Conservation (phyloP, 805 yeast genomes). For the Nakazawaea ambrosiae region DNA sequence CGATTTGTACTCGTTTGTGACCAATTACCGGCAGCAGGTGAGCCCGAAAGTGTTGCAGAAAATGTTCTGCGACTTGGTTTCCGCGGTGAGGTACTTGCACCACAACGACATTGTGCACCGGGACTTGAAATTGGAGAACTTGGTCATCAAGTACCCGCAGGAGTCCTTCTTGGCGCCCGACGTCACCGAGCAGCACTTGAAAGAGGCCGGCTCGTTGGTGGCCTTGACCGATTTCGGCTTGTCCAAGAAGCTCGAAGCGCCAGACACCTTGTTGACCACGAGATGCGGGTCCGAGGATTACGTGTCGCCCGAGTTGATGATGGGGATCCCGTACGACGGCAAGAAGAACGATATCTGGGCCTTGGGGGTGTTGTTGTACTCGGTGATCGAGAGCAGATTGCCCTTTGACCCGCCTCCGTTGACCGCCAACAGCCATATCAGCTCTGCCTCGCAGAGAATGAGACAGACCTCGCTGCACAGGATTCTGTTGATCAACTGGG, state of each 20-base stretch:
- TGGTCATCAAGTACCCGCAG: slow-evolving; percentile 37
- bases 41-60: slow-evolving; percentile 46
- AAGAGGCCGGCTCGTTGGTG: slow-evolving; percentile 30
- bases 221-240: slow-evolving; percentile 86
- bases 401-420: slow-evolving; percentile 88
- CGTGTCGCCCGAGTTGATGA: slow-evolving; percentile 86
- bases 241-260: slow-evolving; percentile 58
- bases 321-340: slow-evolving; percentile 92
- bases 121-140: slow-evolving; percentile 85
- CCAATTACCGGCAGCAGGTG: slow-evolving; percentile 33
- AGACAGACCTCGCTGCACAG: slow-evolving; percentile 69
- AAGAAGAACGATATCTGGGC: slow-evolving; percentile 93
- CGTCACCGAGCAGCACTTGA: slow-evolving; percentile 13
- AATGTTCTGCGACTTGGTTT: slow-evolving; percentile 61
- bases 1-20: slow-evolving; percentile 64
- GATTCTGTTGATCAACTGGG: slow-evolving; percentile 91
- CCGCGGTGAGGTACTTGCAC: slow-evolving; percentile 72
- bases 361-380: slow-evolving; percentile 82
- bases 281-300: slow-evolving; percentile 97
- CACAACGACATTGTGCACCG: slow-evolving; percentile 68
- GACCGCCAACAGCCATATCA: slow-evolving; percentile 25
- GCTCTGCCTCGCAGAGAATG: slow-evolving; percentile 36
- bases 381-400: slow-evolving; percentile 74
- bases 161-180: slow-evolving; percentile 27
- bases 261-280: slow-evolving; percentile 63